Base-by-base conservation (phyloP, 176 grass and related monocot species). In the Themeda triandra region DNA sequence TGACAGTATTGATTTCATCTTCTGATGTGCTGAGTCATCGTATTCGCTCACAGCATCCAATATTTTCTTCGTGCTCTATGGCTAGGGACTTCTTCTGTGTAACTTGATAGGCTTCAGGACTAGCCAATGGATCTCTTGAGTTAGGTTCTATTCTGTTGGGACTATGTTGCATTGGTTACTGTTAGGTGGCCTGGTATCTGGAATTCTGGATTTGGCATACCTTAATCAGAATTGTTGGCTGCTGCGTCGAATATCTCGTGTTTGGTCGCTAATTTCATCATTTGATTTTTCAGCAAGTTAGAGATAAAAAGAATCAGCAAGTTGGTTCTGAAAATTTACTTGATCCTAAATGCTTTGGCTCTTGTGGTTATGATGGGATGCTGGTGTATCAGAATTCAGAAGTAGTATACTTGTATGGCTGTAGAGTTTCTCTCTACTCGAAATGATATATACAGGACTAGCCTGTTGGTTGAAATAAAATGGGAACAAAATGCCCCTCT, bases 321-420 rank as follows among this genome's bases (percentile, higher is more conserved):
- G 39, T 9, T 37, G 31, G 13, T 81, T 35, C 65, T 81, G 23
- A 56, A 2, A 4, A 54, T 56, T 39, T 53, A 49, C 23, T 69
- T 69, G 13, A 49, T 67, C 18, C 28, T 37, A 69, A 70, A 56
- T 69, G 31, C 23, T 8, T 10, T 7, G 13, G 2, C 64, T 56
- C 23, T 28, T 39, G 19, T 49, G 14, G 13, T 19, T 27, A 69
- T 54, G 31, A 13, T 31, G 44, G 59, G 13, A 27, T 73, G 7
- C 24, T 81, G 17, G 49, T 82, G 39, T 74, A 66, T 41, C 60
- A 6, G 82, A 49, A 77, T 53, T 41, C 60, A 6, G 82, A 49
- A 77, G 39, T 63, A 54, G 40, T 36, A 8, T 83, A 71, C 62
- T 39, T 78, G 51, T 23, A 17, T 78, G 63, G 1, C 19, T 88